phyloP scores from a whole-genome alignment of 1,284 basidiomycete genomes.

The Volvariella surrecta region DNA sequence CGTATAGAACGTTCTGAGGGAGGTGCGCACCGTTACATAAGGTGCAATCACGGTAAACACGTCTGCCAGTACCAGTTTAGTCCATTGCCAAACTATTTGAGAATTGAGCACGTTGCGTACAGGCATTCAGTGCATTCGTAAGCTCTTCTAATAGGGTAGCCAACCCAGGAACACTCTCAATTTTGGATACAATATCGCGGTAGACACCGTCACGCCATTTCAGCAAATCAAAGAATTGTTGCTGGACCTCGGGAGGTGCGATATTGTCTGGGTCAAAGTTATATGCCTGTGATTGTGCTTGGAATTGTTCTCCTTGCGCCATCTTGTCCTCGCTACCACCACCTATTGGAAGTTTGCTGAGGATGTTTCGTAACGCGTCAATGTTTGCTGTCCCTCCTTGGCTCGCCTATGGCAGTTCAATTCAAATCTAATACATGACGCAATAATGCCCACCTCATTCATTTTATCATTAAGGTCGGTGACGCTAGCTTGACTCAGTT shows the following conservation, averaged over 20 bases:
- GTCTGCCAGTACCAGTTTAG: constrained; percentile 25
- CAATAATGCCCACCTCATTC: constrained; percentile 27
- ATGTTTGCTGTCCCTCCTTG: constrained; percentile 28
- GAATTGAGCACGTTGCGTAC: constrained; percentile 25
- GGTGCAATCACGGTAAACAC: constrained; percentile 70
- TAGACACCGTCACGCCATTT: constrained; percentile 65
- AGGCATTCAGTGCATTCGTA: constrained; percentile 55
- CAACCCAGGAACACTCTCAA: constrained; percentile 64
- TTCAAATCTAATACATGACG: not conserved
- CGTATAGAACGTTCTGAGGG: not conserved
- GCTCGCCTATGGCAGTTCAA: constrained; percentile 15
- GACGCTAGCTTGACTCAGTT: constrained; percentile 68
- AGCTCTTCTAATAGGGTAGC: constrained; percentile 62
- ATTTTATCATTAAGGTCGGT: constrained; percentile 72
- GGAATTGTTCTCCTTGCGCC: constrained; percentile 42
- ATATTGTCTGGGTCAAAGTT: constrained; percentile 50
- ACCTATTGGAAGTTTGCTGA: constrained; percentile 46
- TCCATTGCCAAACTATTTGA: not conserved
- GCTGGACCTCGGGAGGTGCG: constrained; percentile 64
- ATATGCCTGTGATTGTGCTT: constrained; percentile 43
- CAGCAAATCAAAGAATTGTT: constrained; percentile 58
- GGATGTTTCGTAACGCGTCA: constrained; percentile 33
- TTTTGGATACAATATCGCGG: constrained; percentile 38
- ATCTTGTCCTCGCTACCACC: constrained; percentile 40
- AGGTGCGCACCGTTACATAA: constrained; percentile 37